Evolutionary conservation across 768 basidiomycete genomes (phyloP).

Genomic region (Phaeotremella skinneri): DNA sequence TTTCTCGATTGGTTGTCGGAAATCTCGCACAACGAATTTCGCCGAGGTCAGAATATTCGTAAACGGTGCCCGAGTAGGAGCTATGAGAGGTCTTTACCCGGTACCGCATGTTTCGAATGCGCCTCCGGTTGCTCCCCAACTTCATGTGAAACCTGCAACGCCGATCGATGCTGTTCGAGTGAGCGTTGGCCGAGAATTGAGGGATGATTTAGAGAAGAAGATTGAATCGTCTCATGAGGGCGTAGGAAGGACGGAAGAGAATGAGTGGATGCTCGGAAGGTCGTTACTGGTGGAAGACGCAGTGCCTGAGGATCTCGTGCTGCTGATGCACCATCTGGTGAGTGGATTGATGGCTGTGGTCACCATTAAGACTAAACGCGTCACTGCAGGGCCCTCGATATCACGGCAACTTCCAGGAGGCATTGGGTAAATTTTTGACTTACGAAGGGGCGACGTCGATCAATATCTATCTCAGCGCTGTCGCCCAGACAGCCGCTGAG

Average conservation of each 20-base stretch:
- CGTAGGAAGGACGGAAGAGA: slow-evolving; percentile 35
- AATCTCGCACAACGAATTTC: slow-evolving; percentile 28
- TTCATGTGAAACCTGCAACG: slow-evolving; percentile 13
- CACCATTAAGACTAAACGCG: background rate
- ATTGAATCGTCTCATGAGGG: background rate
- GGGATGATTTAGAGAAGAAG: slow-evolving; percentile 11
- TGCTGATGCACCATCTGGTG: slow-evolving; percentile 48
- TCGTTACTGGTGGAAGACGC: slow-evolving; percentile 42
- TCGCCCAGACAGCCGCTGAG: slow-evolving; percentile 32
- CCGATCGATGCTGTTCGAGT: slow-evolving; percentile 32
- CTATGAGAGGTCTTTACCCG: slow-evolving; percentile 38
- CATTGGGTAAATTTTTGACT: slow-evolving; percentile 48
- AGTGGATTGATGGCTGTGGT: slow-evolving; percentile 13
- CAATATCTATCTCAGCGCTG: slow-evolving; percentile 45
- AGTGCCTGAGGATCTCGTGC: slow-evolving; percentile 45
- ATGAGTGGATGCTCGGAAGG: slow-evolving; percentile 48
- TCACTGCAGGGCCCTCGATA: slow-evolving; percentile 49
- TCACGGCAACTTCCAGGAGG: slow-evolving; percentile 47
- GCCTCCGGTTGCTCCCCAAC: slow-evolving; percentile 12
- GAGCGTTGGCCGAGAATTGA: slow-evolving; percentile 19
- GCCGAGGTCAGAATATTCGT: slow-evolving; percentile 42
- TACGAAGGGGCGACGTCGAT: slow-evolving; percentile 50
- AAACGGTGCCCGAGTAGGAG: slow-evolving; percentile 44
- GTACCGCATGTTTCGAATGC: slow-evolving; percentile 11
- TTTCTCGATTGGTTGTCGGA: slow-evolving; percentile 38